Percentiles rank a stretch among this genome's conserved stretches.
Evolutionary conservation across 345 rosid species (phyloP).

Genomic region (Euclidium syriacum): DNA sequence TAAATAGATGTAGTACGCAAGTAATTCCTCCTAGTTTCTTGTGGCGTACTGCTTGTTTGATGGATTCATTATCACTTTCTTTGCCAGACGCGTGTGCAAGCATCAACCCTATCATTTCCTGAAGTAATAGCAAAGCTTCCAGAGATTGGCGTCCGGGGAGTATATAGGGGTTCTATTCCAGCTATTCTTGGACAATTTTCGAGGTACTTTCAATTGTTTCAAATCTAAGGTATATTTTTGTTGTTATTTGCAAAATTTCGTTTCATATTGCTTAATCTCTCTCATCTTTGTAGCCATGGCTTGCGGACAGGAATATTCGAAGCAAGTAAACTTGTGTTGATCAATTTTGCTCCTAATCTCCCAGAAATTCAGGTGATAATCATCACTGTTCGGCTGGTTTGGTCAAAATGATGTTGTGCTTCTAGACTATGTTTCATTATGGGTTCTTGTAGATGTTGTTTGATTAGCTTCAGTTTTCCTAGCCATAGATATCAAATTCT

Average conservation of each 20-base stretch:
- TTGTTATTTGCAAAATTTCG: not conserved
- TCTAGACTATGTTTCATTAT: not conserved
- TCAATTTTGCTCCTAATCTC: constrained; percentile 85
- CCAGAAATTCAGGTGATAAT: constrained; percentile 77
- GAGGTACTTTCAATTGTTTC: constrained; percentile 43
- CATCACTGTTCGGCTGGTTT: not conserved
- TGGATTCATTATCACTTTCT: constrained; percentile 4
- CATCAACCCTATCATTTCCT: constrained; percentile 78
- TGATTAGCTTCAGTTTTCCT: not conserved
- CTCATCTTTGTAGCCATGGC: constrained; percentile 64
- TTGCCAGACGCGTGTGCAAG: constrained; percentile 91
- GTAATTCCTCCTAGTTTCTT: not conserved
- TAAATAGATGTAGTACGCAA: not conserved
- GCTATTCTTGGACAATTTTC: constrained; percentile 97
- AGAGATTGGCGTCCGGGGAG: constrained; percentile 74
- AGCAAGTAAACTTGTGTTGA: constrained; percentile 78
- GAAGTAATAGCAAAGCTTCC: constrained; percentile 89
- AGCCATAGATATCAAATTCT: no score
- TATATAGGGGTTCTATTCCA: constrained; percentile 93
- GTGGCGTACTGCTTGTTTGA: constrained; percentile 11
- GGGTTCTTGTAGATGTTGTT: not conserved
- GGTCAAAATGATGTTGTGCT: not conserved
- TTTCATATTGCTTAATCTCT: constrained; percentile 12
- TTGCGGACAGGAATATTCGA: constrained; percentile 93
- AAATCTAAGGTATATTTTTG: not conserved